Conservation (phyloP, 2,329 filamentous ascomycete species). For the Metarhizium anisopliae region DNA sequence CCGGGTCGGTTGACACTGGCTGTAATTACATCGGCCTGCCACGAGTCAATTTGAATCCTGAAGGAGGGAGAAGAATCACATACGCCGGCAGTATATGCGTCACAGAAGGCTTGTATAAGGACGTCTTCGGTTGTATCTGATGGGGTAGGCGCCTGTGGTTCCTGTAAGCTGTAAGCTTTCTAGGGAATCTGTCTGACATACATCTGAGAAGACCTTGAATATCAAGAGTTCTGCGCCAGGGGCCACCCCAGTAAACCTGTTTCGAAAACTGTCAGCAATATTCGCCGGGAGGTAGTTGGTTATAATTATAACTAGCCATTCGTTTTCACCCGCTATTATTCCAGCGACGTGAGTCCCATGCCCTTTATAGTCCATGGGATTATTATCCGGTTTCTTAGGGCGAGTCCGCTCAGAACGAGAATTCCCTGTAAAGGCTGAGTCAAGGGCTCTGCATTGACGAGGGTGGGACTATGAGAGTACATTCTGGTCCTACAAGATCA, state of each 20-base stretch:
- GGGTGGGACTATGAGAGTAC: slow-evolving; percentile 12
- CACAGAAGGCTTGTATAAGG: slow-evolving; percentile 27
- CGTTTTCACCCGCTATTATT: slow-evolving; percentile 36
- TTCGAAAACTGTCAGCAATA: background rate
- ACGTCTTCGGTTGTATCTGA: slow-evolving; percentile 21
- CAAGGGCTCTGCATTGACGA: background rate
- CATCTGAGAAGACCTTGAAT: slow-evolving; percentile 34
- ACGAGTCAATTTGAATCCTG: background rate
- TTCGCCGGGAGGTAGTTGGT: background rate
- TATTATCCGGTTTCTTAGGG: slow-evolving; percentile 23
- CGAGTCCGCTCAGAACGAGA: slow-evolving; percentile 5
- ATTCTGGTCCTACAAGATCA: slow-evolving; percentile 25
- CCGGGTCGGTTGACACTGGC: slow-evolving; percentile 28
- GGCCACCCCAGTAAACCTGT: slow-evolving; percentile 34
- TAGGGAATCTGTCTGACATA: slow-evolving; percentile 4
- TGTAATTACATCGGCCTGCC: slow-evolving; percentile 34
- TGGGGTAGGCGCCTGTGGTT: background rate
- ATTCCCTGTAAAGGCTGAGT: background rate
- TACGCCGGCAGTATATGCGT: slow-evolving; percentile 26
- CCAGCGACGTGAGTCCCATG: slow-evolving; percentile 29
- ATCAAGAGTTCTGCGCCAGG: slow-evolving; percentile 34
- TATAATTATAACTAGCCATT: slow-evolving; percentile 14
- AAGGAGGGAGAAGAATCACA: background rate
- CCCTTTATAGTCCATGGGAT: slow-evolving; percentile 14
- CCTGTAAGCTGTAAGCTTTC: background rate